A percentile compares a stretch with the other conserved stretches of the same genome.
phyloP scores from a whole-genome alignment of 345 rosid genomes.

The Ailanthus altissimus region DNA sequence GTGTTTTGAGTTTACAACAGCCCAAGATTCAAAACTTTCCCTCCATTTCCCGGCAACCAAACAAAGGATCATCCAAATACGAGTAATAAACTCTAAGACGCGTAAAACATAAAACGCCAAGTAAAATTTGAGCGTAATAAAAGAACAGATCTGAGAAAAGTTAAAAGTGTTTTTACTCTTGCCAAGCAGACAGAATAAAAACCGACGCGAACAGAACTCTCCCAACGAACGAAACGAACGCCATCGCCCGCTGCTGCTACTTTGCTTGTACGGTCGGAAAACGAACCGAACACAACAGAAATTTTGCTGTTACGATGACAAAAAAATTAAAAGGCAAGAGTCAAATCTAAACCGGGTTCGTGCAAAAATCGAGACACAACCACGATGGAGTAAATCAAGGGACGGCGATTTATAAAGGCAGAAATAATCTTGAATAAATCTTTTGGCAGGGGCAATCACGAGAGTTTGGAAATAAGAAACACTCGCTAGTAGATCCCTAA shows the following conservation, averaged over 20 bases:
- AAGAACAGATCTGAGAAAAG: slow-evolving; percentile 32
- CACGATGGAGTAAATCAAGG: slow-evolving; percentile 15
- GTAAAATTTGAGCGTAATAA: not conserved
- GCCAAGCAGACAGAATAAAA: slow-evolving; percentile 75
- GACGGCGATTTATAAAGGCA: slow-evolving; percentile 24
- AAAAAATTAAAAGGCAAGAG: not conserved
- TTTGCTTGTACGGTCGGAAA: slow-evolving; percentile 10
- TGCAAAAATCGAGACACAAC: slow-evolving; percentile 21
- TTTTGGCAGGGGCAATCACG: slow-evolving; percentile 5
- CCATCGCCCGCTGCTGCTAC: slow-evolving; percentile 24
- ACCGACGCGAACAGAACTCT: slow-evolving; percentile 70
- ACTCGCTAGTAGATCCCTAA: slow-evolving; percentile 12
- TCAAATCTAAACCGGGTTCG: not conserved
- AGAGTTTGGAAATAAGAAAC: not conserved
- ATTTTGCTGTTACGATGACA: not conserved
- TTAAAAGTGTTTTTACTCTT: slow-evolving; percentile 50
- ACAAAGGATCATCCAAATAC: not conserved
- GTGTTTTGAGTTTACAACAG: not conserved
- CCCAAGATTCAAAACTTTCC: slow-evolving; percentile 10
- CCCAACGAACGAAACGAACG: slow-evolving; percentile 52
- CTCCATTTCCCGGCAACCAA: slow-evolving; percentile 4
- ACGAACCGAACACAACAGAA: not conserved
- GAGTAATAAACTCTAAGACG: not conserved
- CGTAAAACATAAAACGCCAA: not conserved
- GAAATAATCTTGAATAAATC: not conserved